phyloP scores from a whole-genome alignment of 192 early-diverging fungal genomes.

The Coemansia sp. region DNA sequence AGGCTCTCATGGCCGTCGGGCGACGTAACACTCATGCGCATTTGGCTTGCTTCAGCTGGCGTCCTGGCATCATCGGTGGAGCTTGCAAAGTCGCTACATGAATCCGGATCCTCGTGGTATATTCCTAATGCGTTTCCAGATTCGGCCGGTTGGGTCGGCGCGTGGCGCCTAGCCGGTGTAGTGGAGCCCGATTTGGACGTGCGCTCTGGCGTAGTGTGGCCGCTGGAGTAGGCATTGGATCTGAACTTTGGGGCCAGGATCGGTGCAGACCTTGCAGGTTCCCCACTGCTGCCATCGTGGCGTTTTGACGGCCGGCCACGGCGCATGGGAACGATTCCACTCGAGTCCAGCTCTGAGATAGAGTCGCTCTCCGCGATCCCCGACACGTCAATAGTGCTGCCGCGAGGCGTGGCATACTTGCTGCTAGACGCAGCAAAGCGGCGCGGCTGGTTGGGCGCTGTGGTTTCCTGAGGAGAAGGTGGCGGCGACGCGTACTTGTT shows the following conservation, averaged over 20 bases:
- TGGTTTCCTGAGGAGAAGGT: conserved; percentile 14
- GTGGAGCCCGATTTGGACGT: conserved; percentile 7
- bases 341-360: conserved; percentile 52
- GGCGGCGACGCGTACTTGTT: conserved; percentile 46
- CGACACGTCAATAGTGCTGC: conserved; percentile 31
- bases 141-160: conserved; percentile 1
- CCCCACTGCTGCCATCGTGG: conserved; percentile 4
- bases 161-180: conserved; percentile 15
- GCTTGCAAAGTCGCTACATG: neutral
- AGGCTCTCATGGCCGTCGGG: conserved; percentile 51
- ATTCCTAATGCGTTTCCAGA: conserved; percentile 27
- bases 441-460: conserved; percentile 29
- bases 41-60: neutral
- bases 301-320: conserved; percentile 76
- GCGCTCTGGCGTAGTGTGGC: conserved; percentile 5
- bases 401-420: conserved; percentile 26
- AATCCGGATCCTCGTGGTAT: conserved; percentile 10
- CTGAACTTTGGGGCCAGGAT: neutral
- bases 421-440: conserved; percentile 32
- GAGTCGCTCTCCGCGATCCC: conserved; percentile 14
- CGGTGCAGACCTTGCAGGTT: neutral
- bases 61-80: neutral
- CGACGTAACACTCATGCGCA: conserved; percentile 46
- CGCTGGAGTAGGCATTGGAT: neutral
- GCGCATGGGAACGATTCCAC: conserved; percentile 79